Conservation (phyloP, 352 stramenopile genomes). For the Phytophthora pini region DNA sequence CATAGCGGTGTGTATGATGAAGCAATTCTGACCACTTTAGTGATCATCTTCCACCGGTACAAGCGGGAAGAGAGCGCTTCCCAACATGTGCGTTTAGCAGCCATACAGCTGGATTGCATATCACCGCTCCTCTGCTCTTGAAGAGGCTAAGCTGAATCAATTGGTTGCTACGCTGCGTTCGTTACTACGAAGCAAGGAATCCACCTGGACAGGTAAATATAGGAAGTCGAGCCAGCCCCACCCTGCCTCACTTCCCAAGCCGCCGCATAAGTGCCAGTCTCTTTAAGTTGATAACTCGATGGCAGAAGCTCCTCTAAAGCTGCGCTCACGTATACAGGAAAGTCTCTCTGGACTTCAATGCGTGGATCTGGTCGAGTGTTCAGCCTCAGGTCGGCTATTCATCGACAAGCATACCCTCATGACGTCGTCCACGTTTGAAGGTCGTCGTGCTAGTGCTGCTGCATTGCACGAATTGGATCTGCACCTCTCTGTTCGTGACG, state of each 20-base stretch:
- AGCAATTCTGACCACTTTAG: conserved; percentile 3
- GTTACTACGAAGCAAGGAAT: conserved; percentile 26
- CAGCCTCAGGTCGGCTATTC: conserved; percentile 24
- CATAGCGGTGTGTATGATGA: background rate
- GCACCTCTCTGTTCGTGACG: conserved; percentile 51
- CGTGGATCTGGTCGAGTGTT: conserved; percentile 65
- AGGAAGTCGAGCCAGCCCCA: background rate
- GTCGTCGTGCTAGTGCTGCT: conserved; percentile 41
- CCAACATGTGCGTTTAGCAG: conserved; percentile 7
- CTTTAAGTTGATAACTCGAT: background rate
- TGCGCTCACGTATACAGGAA: conserved; percentile 48
- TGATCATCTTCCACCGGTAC: conserved; percentile 4
- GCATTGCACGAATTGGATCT: conserved; percentile 74
- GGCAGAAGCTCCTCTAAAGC: conserved; percentile 11
- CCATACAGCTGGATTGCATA: conserved; percentile 28
- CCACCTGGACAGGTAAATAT: conserved; percentile 18
- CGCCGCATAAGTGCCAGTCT: conserved; percentile 5
- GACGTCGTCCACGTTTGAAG: conserved; percentile 30
- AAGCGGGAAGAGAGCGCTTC: conserved; percentile 14
- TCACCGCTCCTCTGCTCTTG: conserved; percentile 13
- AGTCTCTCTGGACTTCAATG: conserved; percentile 42
- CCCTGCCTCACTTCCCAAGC: conserved; percentile 26
- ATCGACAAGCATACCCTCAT: conserved; percentile 73
- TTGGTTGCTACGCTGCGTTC: conserved; percentile 13
- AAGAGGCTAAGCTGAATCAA: background rate